Conservation (phyloP, 371 early-diverging fungal species). For the Funneliformis caledonium region DNA sequence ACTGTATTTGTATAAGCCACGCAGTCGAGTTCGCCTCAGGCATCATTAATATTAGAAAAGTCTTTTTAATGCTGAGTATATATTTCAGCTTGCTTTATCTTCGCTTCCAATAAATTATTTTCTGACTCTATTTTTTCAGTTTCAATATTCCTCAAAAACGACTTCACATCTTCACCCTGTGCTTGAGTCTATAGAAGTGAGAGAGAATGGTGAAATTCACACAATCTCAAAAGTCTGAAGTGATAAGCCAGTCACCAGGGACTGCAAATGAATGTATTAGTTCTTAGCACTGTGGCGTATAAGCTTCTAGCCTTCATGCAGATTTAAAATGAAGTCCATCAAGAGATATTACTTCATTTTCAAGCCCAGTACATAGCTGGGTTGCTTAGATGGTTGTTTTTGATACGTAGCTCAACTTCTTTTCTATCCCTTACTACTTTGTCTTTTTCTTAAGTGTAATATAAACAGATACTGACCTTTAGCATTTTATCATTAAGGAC, state of each 20-base stretch:
- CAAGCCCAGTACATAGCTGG: constrained; percentile 7
- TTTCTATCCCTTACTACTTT: constrained; percentile 11
- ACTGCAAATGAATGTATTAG: background rate
- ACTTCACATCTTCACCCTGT: no score
- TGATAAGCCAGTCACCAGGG: background rate
- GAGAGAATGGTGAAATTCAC: no score
- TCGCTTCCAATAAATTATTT: no score
- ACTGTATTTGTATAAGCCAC: no score
- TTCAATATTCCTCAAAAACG: no score
- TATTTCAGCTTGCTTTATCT: no score
- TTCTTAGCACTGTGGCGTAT: background rate
- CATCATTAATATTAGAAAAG: no score
- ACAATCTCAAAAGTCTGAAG: no score
- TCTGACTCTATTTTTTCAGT: no score
- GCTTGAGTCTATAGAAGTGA: no score
- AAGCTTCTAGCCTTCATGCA: background rate
- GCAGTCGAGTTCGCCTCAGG: no score
- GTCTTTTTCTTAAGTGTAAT: background rate
- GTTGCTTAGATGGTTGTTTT: constrained; percentile 21
- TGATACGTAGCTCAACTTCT: background rate
- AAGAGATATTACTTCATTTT: background rate
- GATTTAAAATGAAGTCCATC: background rate
- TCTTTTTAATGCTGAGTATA: no score
- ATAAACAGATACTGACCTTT: constrained; percentile 23
- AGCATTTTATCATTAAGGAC: constrained; percentile 9